Conservation (phyloP, 2,329 filamentous ascomycete genomes). For the Graphilbum fragrans region DNA sequence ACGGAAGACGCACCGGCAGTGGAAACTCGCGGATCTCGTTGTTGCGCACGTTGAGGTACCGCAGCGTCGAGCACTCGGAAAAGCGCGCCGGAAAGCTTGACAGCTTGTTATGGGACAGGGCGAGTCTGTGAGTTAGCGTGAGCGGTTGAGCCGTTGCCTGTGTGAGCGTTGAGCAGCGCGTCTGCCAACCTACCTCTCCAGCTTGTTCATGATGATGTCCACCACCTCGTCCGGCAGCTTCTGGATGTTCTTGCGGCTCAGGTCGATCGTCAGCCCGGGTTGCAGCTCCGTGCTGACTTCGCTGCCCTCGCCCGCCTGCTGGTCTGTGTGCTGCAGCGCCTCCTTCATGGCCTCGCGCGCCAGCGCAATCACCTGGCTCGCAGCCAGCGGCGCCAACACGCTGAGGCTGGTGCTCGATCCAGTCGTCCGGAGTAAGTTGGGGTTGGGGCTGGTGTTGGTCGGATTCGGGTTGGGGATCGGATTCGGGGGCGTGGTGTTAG, state of each 20-base stretch:
- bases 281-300: conserved; percentile 49
- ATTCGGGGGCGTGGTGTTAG: no score
- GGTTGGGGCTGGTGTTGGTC: no score
- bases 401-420: conserved; percentile 25
- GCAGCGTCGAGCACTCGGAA: conserved; percentile 62
- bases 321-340: conserved; percentile 53
- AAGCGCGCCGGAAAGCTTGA: conserved; percentile 58
- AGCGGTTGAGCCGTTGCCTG: not conserved
- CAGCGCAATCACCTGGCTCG: conserved; percentile 52
- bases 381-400: conserved; percentile 39
- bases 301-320: conserved; percentile 47
- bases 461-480: no score
- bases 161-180: not conserved
- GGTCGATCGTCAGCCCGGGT: conserved; percentile 64
- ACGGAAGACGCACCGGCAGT: conserved; percentile 34
- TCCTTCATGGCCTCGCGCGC: conserved; percentile 55
- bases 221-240: conserved; percentile 62
- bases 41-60: conserved; percentile 70
- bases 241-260: conserved; percentile 64
- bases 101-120: conserved; percentile 69
- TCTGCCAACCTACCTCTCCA: conserved; percentile 47
- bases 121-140: conserved; percentile 40
- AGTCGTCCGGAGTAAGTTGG: not conserved
- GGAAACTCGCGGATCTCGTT: conserved; percentile 58
- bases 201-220: conserved; percentile 60